Evolutionary conservation across 2,329 filamentous ascomycete genomes (phyloP).

Genomic region (Pseudophaeomoniella oleicola): DNA sequence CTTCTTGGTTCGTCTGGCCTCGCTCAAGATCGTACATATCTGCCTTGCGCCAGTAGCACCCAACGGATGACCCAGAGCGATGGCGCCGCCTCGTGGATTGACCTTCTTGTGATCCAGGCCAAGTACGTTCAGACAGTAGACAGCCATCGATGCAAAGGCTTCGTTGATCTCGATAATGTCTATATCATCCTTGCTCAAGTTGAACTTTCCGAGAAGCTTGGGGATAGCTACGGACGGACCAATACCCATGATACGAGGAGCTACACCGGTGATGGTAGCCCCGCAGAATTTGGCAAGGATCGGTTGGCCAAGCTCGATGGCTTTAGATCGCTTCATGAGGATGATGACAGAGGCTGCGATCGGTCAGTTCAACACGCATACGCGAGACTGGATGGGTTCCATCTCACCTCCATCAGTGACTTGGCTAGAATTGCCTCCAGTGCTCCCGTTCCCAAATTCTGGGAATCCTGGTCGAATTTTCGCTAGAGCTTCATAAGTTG

Average conservation of each 20-base stretch:
- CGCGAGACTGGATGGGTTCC: background rate
- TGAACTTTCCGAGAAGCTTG: slow-evolving; percentile 73
- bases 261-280: slow-evolving; percentile 76
- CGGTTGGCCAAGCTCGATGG: slow-evolving; percentile 72
- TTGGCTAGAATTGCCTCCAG: slow-evolving; percentile 88
- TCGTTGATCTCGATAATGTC: slow-evolving; percentile 94
- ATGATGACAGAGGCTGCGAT: slow-evolving; percentile 62
- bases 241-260: slow-evolving; percentile 94
- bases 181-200: slow-evolving; percentile 64
- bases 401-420: slow-evolving; percentile 71
- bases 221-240: slow-evolving; percentile 49
- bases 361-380: slow-evolving; percentile 11
- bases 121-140: slow-evolving; percentile 69
- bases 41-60: slow-evolving; percentile 80
- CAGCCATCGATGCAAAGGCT: slow-evolving; percentile 94
- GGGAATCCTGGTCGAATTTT: slow-evolving; percentile 89
- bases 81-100: slow-evolving; percentile 89
- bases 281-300: slow-evolving; percentile 91
- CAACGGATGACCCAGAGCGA: slow-evolving; percentile 80
- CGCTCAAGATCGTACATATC: slow-evolving; percentile 81
- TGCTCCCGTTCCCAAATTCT: slow-evolving; percentile 72
- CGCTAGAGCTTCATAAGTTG: slow-evolving; percentile 63
- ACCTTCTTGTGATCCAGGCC: slow-evolving; percentile 53
- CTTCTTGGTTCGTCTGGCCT: slow-evolving; percentile 71
- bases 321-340: slow-evolving; percentile 87